Base-by-base conservation (phyloP, 768 basidiomycete species). In the Antrodiella citrinella region DNA sequence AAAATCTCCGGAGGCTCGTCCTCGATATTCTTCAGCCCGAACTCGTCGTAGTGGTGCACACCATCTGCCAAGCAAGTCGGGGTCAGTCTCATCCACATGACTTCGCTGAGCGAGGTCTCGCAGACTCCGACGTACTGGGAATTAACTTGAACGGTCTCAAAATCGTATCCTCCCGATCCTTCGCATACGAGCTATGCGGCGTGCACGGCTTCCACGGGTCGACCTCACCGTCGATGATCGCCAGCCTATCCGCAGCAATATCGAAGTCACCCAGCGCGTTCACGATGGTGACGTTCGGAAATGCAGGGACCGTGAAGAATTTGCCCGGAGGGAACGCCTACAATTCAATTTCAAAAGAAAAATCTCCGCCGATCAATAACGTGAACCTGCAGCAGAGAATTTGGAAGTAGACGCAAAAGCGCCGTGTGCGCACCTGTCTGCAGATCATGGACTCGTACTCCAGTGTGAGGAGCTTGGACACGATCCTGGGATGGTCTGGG, bases 151-250 rank as follows among this genome's bases (percentile, higher is more conserved):
- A 91, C 0, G 94, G 94, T 35, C 76, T 72, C 26, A 81, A 59
- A 13, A 82, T 66, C 0, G 90, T 91, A 65, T 92, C 90, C 40
- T 72, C 64, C 15, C 92, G 73, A 44, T 80, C 72, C 4, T 67
- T 59, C 2, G 91, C 91, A 45, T 87, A 78, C 45, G 76, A 71
- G 55, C 86, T 87, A 62, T 90, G 90, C 0, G 89, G 88, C 9
- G 88, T 91, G 57, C 80, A 81, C 0, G 91, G 90, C 50, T 85
- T 77, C 92, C 92, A 96, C 13, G 92, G 91, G 67, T 95, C 92
- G 25, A 86, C 88, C 75, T 89, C 84, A 7, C 89, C 89, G 57
- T 92, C 89, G 50, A 97, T 87, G 58, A 95, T 81, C 0, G 92
- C 93, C 53, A 97, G 68, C 53, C 84, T 72, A 65, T 93, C 87